A percentile compares a stretch with the other conserved stretches of the same genome.
Evolutionary conservation across 1,139 yeast species (phyloP).

Genomic region (Candida labiduridarum): DNA sequence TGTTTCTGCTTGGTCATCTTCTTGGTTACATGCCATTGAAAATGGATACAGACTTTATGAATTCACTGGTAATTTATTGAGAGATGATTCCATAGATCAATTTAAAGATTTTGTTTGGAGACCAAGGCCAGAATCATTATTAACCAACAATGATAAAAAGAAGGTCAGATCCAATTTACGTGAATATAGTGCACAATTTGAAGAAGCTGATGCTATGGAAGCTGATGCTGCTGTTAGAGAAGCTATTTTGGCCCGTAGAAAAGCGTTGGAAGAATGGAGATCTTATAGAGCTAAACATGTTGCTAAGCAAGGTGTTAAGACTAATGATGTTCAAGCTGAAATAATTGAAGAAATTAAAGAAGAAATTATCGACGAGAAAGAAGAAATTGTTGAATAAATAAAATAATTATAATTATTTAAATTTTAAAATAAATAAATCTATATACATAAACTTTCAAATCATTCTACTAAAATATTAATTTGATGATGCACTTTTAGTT

Average conservation of each 20-base stretch:
- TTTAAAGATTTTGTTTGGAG: constrained; percentile 95
- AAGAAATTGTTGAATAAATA: constrained; percentile 67
- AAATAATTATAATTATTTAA: background rate
- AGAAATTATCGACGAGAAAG: constrained; percentile 75
- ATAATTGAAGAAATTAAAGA: constrained; percentile 68
- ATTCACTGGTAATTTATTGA: constrained; percentile 74
- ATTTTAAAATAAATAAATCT: background rate
- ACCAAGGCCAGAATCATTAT: constrained; percentile 86
- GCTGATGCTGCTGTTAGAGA: constrained; percentile 93
- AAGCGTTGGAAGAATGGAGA: constrained; percentile 83
- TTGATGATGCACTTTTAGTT: constrained; percentile 45
- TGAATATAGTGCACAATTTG: constrained; percentile 90
- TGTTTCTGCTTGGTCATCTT: constrained; percentile 84
- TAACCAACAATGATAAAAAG: constrained; percentile 80
- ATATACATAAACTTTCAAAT: background rate
- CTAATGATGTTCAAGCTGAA: constrained; percentile 61
- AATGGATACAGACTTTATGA: constrained; percentile 90
- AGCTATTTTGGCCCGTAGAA: constrained; percentile 82
- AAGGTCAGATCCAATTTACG: constrained; percentile 87
- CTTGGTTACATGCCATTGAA: constrained; percentile 83
- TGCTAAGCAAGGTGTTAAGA: constrained; percentile 47
- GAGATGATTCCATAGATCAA: constrained; percentile 77
- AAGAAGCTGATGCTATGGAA: constrained; percentile 95
- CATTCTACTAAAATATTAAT: too few species aligned
- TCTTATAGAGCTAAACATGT: constrained; percentile 68